Evolutionary conservation across 768 basidiomycete species (phyloP).

Genomic region (Austroboletus festivus): DNA sequence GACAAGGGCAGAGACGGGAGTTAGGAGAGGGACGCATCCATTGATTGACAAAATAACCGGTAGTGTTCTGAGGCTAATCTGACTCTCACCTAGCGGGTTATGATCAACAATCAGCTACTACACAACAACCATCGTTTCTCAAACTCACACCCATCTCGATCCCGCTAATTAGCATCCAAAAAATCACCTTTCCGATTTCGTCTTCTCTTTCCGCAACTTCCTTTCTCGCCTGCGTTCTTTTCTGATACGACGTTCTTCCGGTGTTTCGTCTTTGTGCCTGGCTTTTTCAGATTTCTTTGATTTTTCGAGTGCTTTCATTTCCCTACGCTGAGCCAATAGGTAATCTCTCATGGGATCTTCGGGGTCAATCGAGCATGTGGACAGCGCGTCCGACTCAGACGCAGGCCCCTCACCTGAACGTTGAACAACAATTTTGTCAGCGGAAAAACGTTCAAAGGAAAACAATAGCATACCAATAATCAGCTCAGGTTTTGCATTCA

Average conservation of each 20-base stretch:
- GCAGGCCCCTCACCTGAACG: constrained; percentile 45
- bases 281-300: constrained; percentile 58
- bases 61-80: too few relatives aligned
- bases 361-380: constrained; percentile 74
- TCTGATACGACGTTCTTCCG: constrained; percentile 70
- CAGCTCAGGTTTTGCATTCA: constrained; percentile 82
- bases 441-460: neutral
- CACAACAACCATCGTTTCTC: too few relatives aligned
- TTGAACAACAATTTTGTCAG: constrained; percentile 23
- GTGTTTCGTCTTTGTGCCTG: constrained; percentile 72
- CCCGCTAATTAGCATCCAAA: constrained; percentile 37
- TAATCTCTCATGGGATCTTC: constrained; percentile 99
- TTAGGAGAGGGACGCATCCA: too few relatives aligned
- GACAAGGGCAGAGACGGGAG: too few relatives aligned
- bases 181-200: constrained; percentile 64
- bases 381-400: constrained; percentile 65
- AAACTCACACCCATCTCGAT: too few relatives aligned
- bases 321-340: constrained; percentile 69
- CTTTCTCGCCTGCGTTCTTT: constrained; percentile 75
- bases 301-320: constrained; percentile 64
- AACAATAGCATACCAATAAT: constrained; percentile 49
- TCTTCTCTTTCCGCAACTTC: constrained; percentile 49
- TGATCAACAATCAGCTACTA: too few relatives aligned
- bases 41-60: too few relatives aligned
- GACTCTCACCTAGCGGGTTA: too few relatives aligned